A percentile compares a stretch with the other conserved stretches of the same genome.
These are phyloP conservation scores for Malassezia brasiliensis DNA, from an alignment of 1,284 basidiomycete genomes.

Conservation along the genomic window DNA sequence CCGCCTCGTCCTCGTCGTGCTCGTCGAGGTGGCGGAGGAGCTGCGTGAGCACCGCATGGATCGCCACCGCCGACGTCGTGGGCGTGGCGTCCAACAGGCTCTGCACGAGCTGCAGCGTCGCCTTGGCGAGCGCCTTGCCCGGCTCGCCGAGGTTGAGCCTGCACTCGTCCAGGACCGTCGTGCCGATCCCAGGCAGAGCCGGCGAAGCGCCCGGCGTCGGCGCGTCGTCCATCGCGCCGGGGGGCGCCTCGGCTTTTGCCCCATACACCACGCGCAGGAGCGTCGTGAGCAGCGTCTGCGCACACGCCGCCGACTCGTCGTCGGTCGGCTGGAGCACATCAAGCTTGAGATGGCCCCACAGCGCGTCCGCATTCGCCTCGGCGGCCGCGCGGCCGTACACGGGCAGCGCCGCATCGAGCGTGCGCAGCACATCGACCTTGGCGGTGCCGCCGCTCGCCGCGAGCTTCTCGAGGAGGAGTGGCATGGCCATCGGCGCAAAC, in stretches of 20 bases:
- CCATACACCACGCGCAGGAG: conserved; percentile 37
- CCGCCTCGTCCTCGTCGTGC: conserved; percentile 64
- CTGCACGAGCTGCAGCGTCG: conserved; percentile 25
- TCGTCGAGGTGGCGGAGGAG: conserved; percentile 51
- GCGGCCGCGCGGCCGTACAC: conserved; percentile 41
- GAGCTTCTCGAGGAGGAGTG: conserved; percentile 86
- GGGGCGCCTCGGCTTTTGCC: not conserved
- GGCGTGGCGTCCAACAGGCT: conserved; percentile 27
- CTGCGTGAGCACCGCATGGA: conserved; percentile 23
- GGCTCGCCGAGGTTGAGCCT: conserved; percentile 33
- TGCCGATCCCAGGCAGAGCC: conserved; percentile 30
- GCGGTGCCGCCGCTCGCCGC: conserved; percentile 68
- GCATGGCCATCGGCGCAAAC: conserved; percentile 75
- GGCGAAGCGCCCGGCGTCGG: conserved; percentile 7
- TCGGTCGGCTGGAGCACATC: conserved; percentile 47
- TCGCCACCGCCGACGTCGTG: conserved; percentile 24
- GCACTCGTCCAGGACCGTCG: conserved; percentile 34
- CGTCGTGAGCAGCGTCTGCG: conserved; percentile 28
- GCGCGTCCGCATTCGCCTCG: conserved; percentile 23
- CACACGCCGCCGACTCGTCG: conserved; percentile 29
- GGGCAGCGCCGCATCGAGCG: conserved; percentile 33
- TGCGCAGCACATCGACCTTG: conserved; percentile 54
- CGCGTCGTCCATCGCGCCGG: not conserved
- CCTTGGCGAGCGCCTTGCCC: conserved; percentile 33
- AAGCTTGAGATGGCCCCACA: conserved; percentile 41